Evolutionary conservation across 169 alveolate species (phyloP), one percentile per base, ranked within the genome.

Genomic region (Besnoitia besnoiti): DNA sequence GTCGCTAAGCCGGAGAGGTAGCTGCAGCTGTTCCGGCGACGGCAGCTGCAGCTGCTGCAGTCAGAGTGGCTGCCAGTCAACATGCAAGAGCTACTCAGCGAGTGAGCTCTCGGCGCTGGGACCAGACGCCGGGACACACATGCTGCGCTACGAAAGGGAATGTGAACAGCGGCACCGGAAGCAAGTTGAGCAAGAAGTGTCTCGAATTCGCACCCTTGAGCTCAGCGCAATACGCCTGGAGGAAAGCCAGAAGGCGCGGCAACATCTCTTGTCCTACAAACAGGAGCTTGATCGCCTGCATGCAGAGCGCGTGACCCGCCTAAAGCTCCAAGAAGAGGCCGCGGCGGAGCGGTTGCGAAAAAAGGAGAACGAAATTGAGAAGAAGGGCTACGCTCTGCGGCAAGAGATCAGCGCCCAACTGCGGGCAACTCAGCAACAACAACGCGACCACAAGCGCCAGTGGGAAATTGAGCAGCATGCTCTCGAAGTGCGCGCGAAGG

Each of bases 391-490:
- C 12, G 59, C 50, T 8, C 40, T 77, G 55, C 12, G 55, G 30
- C 87, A 77, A 30, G 82, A 73, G n/a, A 73, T 73, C 82, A 73
- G 82, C n/a, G 82, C 46, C 12, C 87, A 77, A 30, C 87, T 77
- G 50, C n/a, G 59, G 59, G 87, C 50, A 16, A 37, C 50, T 40
- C 87, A 77, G 59, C 87, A 77, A 55, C 87, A 42, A 37, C 87
- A 77, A 55, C 87, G 87, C n/a, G 87, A 37, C 61, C 14, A 77
- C 39, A 37, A 77, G 47, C 49, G 55, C 44, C 87, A 77, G 87
- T 42, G 55, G 87, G 87, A 77, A 42, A 0, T 77, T 0, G 87
- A 77, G 59, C 50, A 77, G 49, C 87, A 42, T 16, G 87, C 87
- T 3, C 87, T 77, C 24, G 59, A 19, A 0, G n/a, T 77, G 37